phyloP scores from a whole-genome alignment of 2,329 filamentous ascomycete genomes.

The Colletotrichum phormii region DNA sequence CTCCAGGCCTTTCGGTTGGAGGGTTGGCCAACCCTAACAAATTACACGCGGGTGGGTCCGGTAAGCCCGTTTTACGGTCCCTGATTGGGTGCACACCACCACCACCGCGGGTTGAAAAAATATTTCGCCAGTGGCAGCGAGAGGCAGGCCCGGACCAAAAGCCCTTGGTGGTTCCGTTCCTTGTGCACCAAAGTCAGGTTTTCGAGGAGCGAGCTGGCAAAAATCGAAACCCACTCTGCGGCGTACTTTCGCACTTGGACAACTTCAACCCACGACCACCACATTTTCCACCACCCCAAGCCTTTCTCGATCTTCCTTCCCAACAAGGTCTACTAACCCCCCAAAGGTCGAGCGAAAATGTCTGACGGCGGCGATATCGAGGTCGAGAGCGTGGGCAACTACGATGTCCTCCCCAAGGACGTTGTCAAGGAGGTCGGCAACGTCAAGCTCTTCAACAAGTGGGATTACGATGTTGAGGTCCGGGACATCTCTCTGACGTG shows the following conservation, averaged over 20 bases:
- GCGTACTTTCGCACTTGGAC: conserved; percentile 32
- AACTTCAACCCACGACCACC: conserved; percentile 38
- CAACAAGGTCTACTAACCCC: conserved; percentile 33
- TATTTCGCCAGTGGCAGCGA: conserved; percentile 42
- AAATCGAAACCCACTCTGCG: conserved; percentile 35
- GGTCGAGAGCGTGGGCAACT: conserved; percentile 81
- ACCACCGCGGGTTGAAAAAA: conserved; percentile 40
- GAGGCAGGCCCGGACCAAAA: conserved; percentile 8
- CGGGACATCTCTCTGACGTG: conserved; percentile 99
- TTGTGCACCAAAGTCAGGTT: conserved; percentile 3
- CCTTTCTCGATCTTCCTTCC: conserved; percentile 28
- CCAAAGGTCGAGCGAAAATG: conserved; percentile 70
- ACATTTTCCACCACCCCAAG: conserved; percentile 36
- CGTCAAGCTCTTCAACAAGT: conserved; percentile 98
- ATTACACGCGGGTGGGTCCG: conserved; percentile 41
- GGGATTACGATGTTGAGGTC: conserved; percentile 99
- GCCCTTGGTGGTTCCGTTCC: conserved; percentile 8
- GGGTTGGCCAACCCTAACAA: conserved; percentile 54
- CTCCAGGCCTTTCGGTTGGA: conserved; percentile 39
- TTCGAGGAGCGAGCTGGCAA: conserved; percentile 17
- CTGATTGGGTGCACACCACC: conserved; percentile 54
- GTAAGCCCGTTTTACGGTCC: conserved; percentile 40
- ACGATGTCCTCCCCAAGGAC: conserved; percentile 91
- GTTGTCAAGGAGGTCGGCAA: conserved; percentile 88
- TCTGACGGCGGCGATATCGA: conserved; percentile 96